Conservation (phyloP, 768 basidiomycete genomes). For the Boletellus ananas region DNA sequence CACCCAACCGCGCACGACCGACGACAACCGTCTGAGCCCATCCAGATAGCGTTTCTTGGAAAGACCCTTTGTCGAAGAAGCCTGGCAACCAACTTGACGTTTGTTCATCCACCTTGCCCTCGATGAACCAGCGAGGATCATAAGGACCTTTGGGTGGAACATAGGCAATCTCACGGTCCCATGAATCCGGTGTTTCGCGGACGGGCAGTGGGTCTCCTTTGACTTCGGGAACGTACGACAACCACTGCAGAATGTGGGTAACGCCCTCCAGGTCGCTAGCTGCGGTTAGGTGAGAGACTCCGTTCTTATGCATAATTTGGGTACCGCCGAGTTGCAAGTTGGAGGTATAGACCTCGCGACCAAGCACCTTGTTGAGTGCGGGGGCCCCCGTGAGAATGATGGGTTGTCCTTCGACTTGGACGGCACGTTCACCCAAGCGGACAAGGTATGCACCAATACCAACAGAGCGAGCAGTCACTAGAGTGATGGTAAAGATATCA, state of each 20-base stretch:
- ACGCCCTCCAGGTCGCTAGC: slow-evolving; percentile 95
- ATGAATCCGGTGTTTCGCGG: slow-evolving; percentile 65
- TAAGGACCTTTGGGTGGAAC: slow-evolving; percentile 90
- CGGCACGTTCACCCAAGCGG: slow-evolving; percentile 93
- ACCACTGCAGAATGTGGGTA: slow-evolving; percentile 88
- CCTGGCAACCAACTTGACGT: slow-evolving; percentile 76
- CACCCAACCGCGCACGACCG: slow-evolving; percentile 92
- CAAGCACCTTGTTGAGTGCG: slow-evolving; percentile 97
- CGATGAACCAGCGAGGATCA: slow-evolving; percentile 97
- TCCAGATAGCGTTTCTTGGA: slow-evolving; percentile 97
- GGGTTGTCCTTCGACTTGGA: slow-evolving; percentile 98
- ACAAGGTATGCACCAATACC: slow-evolving; percentile 99
- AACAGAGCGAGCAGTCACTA: slow-evolving; percentile 97
- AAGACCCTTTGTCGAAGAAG: slow-evolving; percentile 96
- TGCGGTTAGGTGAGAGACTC: slow-evolving; percentile 94
- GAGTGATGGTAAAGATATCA: slow-evolving; percentile 98
- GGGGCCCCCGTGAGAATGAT: slow-evolving; percentile 98
- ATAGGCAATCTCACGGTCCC: slow-evolving; percentile 93
- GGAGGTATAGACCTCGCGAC: slow-evolving; percentile 97
- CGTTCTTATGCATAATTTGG: slow-evolving; percentile 99
- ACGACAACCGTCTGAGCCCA: slow-evolving; percentile 99
- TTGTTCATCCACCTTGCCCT: slow-evolving; percentile 85
- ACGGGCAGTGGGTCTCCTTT: slow-evolving; percentile 81
- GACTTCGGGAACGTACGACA: slow-evolving; percentile 86
- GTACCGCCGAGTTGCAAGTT: slow-evolving; percentile 98